phyloP scores from a whole-genome alignment of 371 early-diverging fungal genomes.

The Mucor sp. region DNA sequence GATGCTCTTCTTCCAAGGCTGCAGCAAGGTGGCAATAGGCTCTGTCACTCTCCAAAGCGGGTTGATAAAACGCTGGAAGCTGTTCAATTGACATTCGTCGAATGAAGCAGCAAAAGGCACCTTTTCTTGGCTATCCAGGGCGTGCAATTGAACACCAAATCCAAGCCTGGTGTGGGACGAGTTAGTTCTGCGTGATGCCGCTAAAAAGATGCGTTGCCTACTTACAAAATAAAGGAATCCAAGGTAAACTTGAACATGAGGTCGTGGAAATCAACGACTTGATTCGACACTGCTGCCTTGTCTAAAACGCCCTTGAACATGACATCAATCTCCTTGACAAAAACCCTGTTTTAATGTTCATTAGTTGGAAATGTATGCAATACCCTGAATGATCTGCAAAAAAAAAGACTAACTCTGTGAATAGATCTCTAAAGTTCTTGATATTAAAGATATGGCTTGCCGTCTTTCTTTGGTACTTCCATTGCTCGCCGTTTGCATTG shows the following conservation, averaged over 20 bases:
- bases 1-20: constrained; percentile 39
- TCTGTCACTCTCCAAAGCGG: constrained; percentile 58
- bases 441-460: constrained; percentile 57
- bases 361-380: not conserved
- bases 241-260: constrained; percentile 61
- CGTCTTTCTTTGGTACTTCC: constrained; percentile 44
- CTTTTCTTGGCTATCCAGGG: constrained; percentile 28
- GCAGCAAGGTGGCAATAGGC: constrained; percentile 13
- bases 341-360: constrained; percentile 21
- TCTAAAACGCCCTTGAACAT: constrained; percentile 37
- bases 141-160: constrained; percentile 49
- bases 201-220: not conserved
- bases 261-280: constrained; percentile 58
- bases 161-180: constrained; percentile 29
- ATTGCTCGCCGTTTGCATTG: constrained; percentile 45
- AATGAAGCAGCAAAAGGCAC: constrained; percentile 55
- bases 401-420: constrained; percentile 48
- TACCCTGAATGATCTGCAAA: not conserved
- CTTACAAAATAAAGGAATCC: constrained; percentile 55
- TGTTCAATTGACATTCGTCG: constrained; percentile 44
- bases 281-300: constrained; percentile 25
- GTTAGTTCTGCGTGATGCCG: not conserved
- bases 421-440: constrained; percentile 56
- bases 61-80: constrained; percentile 49
- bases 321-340: constrained; percentile 33